Base-by-base conservation (phyloP, 495 filamentous ascomycete genomes). In the Polyplosphaeria fusca region DNA sequence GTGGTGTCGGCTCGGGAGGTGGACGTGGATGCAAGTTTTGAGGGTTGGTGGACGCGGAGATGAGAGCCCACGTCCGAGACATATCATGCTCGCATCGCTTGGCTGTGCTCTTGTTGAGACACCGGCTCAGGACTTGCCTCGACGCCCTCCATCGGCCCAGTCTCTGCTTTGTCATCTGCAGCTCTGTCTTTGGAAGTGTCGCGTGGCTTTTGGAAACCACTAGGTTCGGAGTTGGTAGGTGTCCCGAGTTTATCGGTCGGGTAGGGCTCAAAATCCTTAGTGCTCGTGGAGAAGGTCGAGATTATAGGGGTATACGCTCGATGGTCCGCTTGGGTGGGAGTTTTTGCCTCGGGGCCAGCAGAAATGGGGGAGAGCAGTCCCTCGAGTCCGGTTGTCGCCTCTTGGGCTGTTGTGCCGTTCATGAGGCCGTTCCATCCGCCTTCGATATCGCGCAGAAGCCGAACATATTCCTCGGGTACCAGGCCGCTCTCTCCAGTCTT, bases 391-490 rank as follows among this genome's bases (percentile, higher is more conserved):
- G 12, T 35, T 22, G 18, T 19, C 9, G 39, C 18, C 16, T 28
- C 28, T 12, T 35, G 4, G 12, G 47, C 23, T 5, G 39, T 25
- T 2, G 43, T 9, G 20, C 61, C 64, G 32, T 63, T 61, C 60
- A 65, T 63, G 5, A 67, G 28, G 19, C 61, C 60, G 38, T 47
- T 61, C 69, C 75, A 74, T 3, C 78, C 83, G 25, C 81, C 89
- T 68, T 93, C 88, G 49, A 97, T 93, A 64, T 97, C 92, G 23
- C 91, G 85, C 54, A 97, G 77, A 22, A 98, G 79, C 5, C 93
- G 85, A 47, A 98, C 93, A 68, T 97, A 98, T 71, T 95, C 90
- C 71, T 98, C 93, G 5, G 93, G 93, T 1, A 98, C 93, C 38
- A 98, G 77, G 2, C 93, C 93, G 57, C 87, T 82, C 68, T 88